A percentile compares a stretch with the other conserved stretches of the same genome.
phyloP scores from a whole-genome alignment of 352 stramenopile genomes.

The Thraustochytrium aureum region DNA sequence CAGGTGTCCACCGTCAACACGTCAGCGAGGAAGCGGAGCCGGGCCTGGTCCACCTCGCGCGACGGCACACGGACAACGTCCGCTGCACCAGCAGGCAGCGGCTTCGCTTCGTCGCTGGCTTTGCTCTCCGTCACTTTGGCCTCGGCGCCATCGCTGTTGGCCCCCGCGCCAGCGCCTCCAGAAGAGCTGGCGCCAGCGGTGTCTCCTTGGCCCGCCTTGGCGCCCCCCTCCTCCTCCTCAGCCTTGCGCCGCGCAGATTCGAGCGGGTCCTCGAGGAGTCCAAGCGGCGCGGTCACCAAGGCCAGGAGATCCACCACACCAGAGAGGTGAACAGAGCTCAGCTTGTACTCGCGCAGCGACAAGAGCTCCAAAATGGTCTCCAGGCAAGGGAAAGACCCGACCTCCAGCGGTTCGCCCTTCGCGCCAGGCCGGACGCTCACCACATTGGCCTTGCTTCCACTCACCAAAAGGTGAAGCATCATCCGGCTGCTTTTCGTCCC shows the following conservation, averaged over 20 bases:
- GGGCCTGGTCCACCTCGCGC: not conserved
- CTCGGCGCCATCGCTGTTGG: not conserved
- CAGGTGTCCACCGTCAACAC: conserved; percentile 43
- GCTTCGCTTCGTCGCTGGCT: not conserved
- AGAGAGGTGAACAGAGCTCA: conserved; percentile 32
- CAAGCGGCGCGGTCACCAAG: not conserved
- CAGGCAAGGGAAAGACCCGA: not conserved
- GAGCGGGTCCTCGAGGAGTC: not conserved
- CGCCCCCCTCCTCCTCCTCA: not conserved
- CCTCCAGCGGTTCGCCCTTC: not conserved
- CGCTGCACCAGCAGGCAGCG: too few relatives aligned
- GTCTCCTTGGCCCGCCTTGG: not conserved
- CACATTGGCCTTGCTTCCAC: conserved; percentile 7
- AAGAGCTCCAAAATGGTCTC: conserved; percentile 24
- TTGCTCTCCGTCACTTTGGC: not conserved
- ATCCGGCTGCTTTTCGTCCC: not conserved
- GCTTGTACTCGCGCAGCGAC: conserved; percentile 40
- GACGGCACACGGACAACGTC: not conserved
- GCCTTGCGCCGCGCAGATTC: not conserved
- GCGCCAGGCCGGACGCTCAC: not conserved
- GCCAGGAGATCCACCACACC: conserved; percentile 41
- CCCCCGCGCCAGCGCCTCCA: not conserved
- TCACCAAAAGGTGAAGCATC: conserved; percentile 9
- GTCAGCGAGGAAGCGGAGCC: conserved; percentile 18
- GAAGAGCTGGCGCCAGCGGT: not conserved